Base-by-base conservation (phyloP, 1,139 yeast genomes). In the Sugiyamaella novakii region DNA sequence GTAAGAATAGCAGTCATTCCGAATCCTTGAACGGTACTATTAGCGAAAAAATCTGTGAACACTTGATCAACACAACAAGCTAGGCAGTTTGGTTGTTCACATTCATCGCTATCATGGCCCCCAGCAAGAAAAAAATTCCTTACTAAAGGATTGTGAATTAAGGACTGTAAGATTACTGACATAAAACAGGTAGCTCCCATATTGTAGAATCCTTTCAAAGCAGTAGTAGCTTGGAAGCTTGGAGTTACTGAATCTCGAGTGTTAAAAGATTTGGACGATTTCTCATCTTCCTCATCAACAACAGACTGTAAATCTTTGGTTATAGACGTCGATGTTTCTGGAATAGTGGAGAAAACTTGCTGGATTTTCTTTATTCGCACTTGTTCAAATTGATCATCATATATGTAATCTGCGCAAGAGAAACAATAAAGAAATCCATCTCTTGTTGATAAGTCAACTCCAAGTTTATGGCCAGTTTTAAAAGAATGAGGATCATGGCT, bases 121-220 rank as follows among this genome's bases (percentile, higher is more conserved):
- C 87, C 91, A 37, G 83, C 75, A 66, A 92, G 76, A 59, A 87
- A 88, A 54, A 84, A 84, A 59, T 81, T 78, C 53, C 92, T 79
- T 38, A 92, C 76, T 50, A 87, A 75, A 8, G 98, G 98, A 63
- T 91, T 91, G 65, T 92, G 98, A 46, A 92, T 74, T 39, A 91
- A 69, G 0, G 95, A 80, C 69, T 92, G 98, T 38, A 92, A 69
- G 14, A 89, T 81, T 33, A 94, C 87, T 56, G 95, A 86, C 87
- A 92, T 91, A 70, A 87, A 92, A 69, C 98, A 92, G 0, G 98
- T 92, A 0, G 98, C 87, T 0, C 98, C 98, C 80, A 92, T 80
- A 65, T 92, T 92, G 49, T 89, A 83, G 59, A 92, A 80, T 2
- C 98, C 98, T 52, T 85, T 78, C 21, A 92, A 70, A 0, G 97